A percentile compares a stretch with the other conserved stretches of the same genome.
phyloP scores from a whole-genome alignment of 2,329 filamentous ascomycete genomes.

The Cryphonectria radicalis region DNA sequence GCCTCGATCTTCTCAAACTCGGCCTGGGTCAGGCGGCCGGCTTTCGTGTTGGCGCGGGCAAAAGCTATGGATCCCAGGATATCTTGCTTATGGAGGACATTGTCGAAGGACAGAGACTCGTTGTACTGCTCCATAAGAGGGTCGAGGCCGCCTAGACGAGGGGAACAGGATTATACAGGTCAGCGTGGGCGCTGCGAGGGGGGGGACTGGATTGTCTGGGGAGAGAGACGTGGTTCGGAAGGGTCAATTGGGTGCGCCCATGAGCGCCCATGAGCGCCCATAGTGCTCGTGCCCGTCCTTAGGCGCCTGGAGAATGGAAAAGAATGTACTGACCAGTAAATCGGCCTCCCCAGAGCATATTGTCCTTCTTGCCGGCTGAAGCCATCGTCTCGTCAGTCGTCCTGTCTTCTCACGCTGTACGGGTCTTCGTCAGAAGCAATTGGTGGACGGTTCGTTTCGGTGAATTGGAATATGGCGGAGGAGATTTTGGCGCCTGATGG shows the following conservation, averaged over 20 bases:
- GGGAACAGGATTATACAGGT: neutral
- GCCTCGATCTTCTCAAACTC: slow-evolving; percentile 77
- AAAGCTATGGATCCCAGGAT: slow-evolving; percentile 82
- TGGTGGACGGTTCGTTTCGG: neutral
- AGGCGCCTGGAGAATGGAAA: too few relatives aligned
- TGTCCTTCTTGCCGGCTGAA: slow-evolving; percentile 20
- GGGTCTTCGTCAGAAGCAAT: neutral
- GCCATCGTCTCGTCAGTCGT: slow-evolving; percentile 11
- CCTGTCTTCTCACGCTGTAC: slow-evolving; percentile 1
- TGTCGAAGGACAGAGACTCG: slow-evolving; percentile 78
- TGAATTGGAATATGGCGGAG: neutral
- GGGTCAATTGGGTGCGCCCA: neutral
- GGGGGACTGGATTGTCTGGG: neutral
- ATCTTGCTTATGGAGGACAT: slow-evolving; percentile 77
- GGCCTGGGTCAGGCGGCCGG: slow-evolving; percentile 70
- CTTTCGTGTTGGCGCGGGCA: slow-evolving; percentile 77
- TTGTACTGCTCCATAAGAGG: slow-evolving; percentile 89
- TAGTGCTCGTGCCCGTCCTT: neutral
- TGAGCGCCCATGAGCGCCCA: neutral
- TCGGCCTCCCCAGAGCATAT: slow-evolving; percentile 23
- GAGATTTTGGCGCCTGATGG: neutral
- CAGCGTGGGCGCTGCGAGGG: neutral
- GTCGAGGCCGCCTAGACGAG: slow-evolving; percentile 70
- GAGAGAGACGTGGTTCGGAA: neutral
- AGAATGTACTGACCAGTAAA: slow-evolving; percentile 15